Conservation (phyloP, 2,329 filamentous ascomycete genomes). For the Sporothrix luriei region DNA sequence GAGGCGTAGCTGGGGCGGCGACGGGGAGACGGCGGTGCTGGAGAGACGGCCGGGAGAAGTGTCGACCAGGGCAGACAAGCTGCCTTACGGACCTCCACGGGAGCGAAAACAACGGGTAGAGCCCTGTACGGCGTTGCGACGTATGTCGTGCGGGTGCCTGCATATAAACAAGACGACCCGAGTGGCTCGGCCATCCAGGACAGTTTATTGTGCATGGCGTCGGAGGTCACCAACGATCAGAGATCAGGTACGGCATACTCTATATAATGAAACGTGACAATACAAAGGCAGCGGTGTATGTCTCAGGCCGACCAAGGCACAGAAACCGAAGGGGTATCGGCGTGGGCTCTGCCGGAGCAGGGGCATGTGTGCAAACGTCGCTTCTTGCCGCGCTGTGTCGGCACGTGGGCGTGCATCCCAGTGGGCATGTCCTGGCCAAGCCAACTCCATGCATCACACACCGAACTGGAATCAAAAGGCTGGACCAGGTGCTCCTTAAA, state of each 20-base stretch:
- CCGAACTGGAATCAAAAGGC: neutral
- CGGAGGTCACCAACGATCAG: neutral
- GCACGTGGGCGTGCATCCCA: slow-evolving; percentile 6
- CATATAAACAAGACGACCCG: neutral
- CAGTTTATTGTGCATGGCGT: neutral
- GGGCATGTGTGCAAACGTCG: slow-evolving; percentile 10
- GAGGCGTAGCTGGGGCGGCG: neutral
- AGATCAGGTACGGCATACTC: neutral
- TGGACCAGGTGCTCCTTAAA: neutral
- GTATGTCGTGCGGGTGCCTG: neutral
- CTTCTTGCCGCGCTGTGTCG: slow-evolving; percentile 1
- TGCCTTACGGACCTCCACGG: too few relatives aligned
- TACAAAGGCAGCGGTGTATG: neutral
- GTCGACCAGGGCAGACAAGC: too few relatives aligned
- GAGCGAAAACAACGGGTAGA: too few relatives aligned
- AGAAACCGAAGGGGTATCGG: neutral
- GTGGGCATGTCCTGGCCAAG: neutral
- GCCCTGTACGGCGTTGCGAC: too few relatives aligned
- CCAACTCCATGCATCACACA: slow-evolving; percentile 9
- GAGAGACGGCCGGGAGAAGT: too few relatives aligned
- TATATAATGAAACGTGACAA: neutral
- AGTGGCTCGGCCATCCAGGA: too few relatives aligned
- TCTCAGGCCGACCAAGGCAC: neutral
- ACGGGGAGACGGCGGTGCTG: neutral
- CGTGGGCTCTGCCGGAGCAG: neutral